Percentiles rank a stretch among this genome's conserved stretches.
phyloP scores from a whole-genome alignment of 2,329 filamentous ascomycete species.

The Aspergillus ustus region DNA sequence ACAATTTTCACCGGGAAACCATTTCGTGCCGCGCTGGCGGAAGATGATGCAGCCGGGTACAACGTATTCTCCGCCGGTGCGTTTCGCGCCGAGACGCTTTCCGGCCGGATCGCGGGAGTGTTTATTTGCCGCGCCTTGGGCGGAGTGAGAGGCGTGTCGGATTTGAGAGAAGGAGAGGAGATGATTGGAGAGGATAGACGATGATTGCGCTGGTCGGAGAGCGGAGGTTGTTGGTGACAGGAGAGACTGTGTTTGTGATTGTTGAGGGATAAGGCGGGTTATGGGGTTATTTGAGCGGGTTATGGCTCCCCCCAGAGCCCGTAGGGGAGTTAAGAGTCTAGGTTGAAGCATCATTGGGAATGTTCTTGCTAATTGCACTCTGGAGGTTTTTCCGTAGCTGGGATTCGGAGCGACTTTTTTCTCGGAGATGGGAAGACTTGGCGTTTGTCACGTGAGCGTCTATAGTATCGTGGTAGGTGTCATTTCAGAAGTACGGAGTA shows the following conservation, averaged over 20 bases:
- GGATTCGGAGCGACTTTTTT: constrained; percentile 33
- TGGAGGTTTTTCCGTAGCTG: background rate
- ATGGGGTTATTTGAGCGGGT: constrained; percentile 31
- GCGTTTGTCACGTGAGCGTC: constrained; percentile 31
- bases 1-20: constrained; percentile 95
- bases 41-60: constrained; percentile 97
- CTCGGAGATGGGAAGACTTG: constrained; percentile 29
- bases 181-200: constrained; percentile 32
- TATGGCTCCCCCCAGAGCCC: constrained; percentile 44
- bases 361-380: constrained; percentile 15
- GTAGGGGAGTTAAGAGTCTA: constrained; percentile 44
- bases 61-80: constrained; percentile 89
- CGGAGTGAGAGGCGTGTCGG: constrained; percentile 67
- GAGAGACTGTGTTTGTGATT: constrained; percentile 19
- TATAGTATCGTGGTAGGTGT: constrained; percentile 28
- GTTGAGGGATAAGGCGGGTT: constrained; percentile 32
- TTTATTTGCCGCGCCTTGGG: constrained; percentile 68
- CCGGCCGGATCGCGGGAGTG: constrained; percentile 71
- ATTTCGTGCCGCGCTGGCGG: constrained; percentile 90
- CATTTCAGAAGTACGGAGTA: constrained; percentile 28
- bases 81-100: constrained; percentile 94
- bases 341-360: constrained; percentile 46
- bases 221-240: constrained; percentile 35
- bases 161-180: constrained; percentile 51
- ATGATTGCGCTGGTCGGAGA: constrained; percentile 19